A percentile compares a stretch with the other conserved stretches of the same genome.
phyloP scores from a whole-genome alignment of 768 basidiomycete genomes.

The Cubamyces sp. region DNA sequence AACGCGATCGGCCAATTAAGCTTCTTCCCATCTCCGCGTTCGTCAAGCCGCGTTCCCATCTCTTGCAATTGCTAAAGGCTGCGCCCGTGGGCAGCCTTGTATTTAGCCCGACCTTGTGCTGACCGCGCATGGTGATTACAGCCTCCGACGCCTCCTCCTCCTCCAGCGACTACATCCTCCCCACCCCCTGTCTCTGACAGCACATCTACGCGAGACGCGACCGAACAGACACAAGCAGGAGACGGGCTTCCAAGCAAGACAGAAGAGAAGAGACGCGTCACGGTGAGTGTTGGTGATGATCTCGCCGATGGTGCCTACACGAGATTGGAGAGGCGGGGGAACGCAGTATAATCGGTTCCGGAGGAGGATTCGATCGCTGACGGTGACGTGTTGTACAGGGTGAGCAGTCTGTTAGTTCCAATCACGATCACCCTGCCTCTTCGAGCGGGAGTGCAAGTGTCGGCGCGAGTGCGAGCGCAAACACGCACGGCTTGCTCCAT shows the following conservation, averaged over 20 bases:
- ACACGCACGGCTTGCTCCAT: slow-evolving; percentile 4
- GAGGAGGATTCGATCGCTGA: slow-evolving; percentile 3
- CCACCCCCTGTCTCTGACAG: neutral
- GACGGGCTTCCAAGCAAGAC: neutral
- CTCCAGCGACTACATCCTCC: slow-evolving; percentile 5
- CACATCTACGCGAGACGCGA: neutral
- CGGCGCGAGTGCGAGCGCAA: neutral
- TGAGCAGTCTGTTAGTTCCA: no score
- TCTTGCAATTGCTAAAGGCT: neutral
- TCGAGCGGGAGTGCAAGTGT: no score
- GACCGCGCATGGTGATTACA: slow-evolving; percentile 19
- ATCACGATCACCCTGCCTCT: no score
- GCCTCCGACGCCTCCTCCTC: slow-evolving; percentile 9
- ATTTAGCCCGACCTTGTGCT: slow-evolving; percentile 16
- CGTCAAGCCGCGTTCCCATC: slow-evolving; percentile 9
- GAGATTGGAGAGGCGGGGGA: neutral
- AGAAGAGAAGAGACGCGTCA: neutral
- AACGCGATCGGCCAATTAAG: slow-evolving; percentile 16
- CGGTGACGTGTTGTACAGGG: neutral
- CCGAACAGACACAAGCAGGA: neutral
- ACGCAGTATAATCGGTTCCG: slow-evolving; percentile 3
- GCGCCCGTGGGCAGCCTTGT: neutral
- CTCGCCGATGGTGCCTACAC: no score
- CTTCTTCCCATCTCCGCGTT: slow-evolving; percentile 20
- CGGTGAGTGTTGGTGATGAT: neutral